Conservation (phyloP, 331 rosid genomes). For the Rosa hybrid region DNA sequence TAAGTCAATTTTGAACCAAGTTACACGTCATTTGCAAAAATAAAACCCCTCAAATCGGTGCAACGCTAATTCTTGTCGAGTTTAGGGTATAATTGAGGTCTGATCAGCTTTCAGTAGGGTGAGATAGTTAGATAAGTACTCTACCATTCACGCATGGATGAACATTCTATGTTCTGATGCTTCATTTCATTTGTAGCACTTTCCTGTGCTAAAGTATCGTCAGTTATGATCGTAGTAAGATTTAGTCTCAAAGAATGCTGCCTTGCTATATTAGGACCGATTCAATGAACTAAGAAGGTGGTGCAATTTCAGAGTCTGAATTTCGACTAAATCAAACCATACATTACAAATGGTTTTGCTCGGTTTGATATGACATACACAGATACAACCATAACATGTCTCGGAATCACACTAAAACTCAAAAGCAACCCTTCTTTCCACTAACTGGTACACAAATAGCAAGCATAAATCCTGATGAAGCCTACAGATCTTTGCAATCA, state of each 20-base stretch:
- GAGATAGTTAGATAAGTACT: background rate
- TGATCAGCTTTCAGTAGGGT: background rate
- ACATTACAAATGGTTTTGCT: background rate
- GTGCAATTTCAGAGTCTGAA: background rate
- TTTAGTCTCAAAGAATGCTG: background rate
- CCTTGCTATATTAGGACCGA: background rate
- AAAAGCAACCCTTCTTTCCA: background rate
- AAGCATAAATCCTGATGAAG: background rate
- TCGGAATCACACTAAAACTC: background rate
- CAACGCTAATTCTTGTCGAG: background rate
- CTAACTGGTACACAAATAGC: background rate
- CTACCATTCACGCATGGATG: background rate
- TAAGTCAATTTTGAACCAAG: no score
- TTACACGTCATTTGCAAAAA: no score
- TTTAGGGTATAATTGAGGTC: background rate
- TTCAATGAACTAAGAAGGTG: background rate
- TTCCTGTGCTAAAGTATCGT: background rate
- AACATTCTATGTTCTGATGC: background rate
- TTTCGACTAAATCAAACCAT: background rate
- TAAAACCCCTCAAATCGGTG: background rate
- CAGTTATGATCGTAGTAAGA: background rate
- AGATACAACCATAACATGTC: background rate
- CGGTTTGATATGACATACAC: background rate
- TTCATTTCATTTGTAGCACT: background rate
- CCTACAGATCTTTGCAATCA: conserved; percentile 21